phyloP scores from a whole-genome alignment of 2,329 filamentous ascomycete species.

The Zasmidium citrigriseum region DNA sequence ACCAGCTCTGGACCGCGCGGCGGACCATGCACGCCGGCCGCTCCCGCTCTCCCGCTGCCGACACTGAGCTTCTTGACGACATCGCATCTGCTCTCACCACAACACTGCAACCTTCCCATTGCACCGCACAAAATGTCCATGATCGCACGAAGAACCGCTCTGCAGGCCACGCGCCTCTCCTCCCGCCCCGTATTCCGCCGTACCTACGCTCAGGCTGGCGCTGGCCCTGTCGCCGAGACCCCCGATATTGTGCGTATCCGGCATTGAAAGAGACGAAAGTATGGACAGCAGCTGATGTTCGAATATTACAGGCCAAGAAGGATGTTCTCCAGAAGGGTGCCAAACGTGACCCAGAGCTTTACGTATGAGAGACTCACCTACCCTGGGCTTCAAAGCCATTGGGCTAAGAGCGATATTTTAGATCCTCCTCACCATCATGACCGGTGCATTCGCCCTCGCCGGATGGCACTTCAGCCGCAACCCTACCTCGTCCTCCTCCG shows the following conservation, averaged over 20 bases:
- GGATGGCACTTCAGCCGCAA: conserved; percentile 88
- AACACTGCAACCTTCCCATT: conserved; percentile 1
- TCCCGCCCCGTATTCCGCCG: conserved; percentile 33
- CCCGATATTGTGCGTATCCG: conserved; percentile 36
- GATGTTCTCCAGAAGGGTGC: conserved; percentile 62
- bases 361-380: conserved; percentile 57
- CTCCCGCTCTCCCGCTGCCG: neutral
- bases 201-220: conserved; percentile 44
- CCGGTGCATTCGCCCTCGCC: conserved; percentile 80
- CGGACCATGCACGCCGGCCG: neutral
- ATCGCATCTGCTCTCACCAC: conserved; percentile 3
- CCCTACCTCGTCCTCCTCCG: conserved; percentile 82
- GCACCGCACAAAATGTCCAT: conserved; percentile 44
- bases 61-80: neutral
- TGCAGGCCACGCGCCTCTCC: conserved; percentile 44
- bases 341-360: conserved; percentile 72
- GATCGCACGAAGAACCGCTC: conserved; percentile 47
- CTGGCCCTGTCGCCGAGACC: conserved; percentile 41
- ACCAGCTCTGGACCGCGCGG: neutral
- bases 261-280: neutral
- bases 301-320: conserved; percentile 35
- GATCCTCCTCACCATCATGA: conserved; percentile 92
- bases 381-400: neutral
- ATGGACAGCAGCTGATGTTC: neutral
- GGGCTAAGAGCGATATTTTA: too few relatives aligned